Conservation (phyloP, 1,284 basidiomycete genomes). For the Exobasidium rhododendri region DNA sequence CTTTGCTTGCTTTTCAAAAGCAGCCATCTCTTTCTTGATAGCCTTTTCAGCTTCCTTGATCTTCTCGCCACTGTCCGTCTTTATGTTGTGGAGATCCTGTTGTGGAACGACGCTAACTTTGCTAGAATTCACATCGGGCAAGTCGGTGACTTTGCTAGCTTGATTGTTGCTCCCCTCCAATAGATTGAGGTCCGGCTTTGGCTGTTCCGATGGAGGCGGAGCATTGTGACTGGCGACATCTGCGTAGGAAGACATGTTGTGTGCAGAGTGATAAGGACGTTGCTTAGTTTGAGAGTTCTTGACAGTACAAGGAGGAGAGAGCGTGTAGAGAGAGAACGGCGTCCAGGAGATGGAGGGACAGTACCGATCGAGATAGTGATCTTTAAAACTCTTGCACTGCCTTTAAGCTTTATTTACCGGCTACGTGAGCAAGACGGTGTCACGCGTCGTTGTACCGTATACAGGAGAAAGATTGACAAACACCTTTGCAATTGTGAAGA, state of each 20-base stretch:
- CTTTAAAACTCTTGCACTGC: too few species aligned
- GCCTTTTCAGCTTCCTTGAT: not conserved
- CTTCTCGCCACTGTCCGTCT: slow-evolving; percentile 35
- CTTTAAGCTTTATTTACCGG: too few species aligned
- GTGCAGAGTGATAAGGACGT: too few species aligned
- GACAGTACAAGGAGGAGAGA: too few species aligned
- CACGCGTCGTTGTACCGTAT: too few species aligned
- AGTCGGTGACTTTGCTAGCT: slow-evolving; percentile 10
- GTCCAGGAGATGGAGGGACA: too few species aligned
- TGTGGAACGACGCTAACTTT: slow-evolving; percentile 40
- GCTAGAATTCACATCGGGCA: slow-evolving; percentile 33
- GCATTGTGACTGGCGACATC: slow-evolving; percentile 35
- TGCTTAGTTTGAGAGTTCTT: too few species aligned
- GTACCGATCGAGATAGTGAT: too few species aligned
- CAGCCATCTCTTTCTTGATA: not conserved
- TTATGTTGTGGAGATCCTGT: slow-evolving; percentile 34
- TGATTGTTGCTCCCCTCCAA: slow-evolving; percentile 28
- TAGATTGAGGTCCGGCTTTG: slow-evolving; percentile 28
- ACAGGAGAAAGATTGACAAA: too few species aligned
- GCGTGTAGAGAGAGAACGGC: too few species aligned
- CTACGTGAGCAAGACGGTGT: too few species aligned
- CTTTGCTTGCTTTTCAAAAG: slow-evolving; percentile 18
- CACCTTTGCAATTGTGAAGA: too few species aligned
- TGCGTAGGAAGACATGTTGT: slow-evolving; percentile 30
- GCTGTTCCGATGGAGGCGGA: slow-evolving; percentile 32